phyloP scores from a whole-genome alignment of 1,284 basidiomycete species.

The Ganoderma sinense region DNA sequence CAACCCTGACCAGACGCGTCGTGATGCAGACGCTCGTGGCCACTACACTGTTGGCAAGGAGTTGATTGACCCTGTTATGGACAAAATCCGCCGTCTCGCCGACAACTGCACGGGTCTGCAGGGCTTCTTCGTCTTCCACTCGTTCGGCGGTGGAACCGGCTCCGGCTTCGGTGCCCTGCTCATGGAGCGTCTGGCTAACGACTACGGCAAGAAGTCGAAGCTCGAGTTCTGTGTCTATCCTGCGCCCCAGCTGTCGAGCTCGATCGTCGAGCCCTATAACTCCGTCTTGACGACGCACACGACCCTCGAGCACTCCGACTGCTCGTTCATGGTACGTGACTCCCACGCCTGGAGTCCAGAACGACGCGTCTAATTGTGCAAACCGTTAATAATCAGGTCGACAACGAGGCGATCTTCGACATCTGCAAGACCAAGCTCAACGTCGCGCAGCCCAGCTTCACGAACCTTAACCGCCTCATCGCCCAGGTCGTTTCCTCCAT shows the following conservation, averaged over 20 bases:
- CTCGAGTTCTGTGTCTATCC: conserved; percentile 99
- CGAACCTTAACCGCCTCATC: conserved; percentile 96
- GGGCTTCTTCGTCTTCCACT: conserved; percentile 99
- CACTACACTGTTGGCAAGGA: conserved; percentile 99
- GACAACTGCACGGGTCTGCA: conserved; percentile 99
- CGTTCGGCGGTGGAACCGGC: conserved; percentile 99
- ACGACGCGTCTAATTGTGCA: conserved; percentile 8
- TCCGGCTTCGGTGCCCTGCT: conserved; percentile 99
- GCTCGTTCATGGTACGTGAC: conserved; percentile 89
- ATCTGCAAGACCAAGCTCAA: conserved; percentile 97
- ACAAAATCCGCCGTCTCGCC: conserved; percentile 94
- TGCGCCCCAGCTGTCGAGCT: conserved; percentile 92
- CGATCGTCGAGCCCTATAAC: conserved; percentile 99
- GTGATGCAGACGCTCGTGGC: conserved; percentile 87
- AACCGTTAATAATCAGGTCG: conserved; percentile 57
- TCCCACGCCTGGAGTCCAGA: conserved; percentile 1
- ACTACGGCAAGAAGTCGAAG: conserved; percentile 99
- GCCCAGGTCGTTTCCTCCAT: conserved; percentile 98
- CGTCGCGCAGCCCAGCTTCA: conserved; percentile 89
- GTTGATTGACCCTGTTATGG: conserved; percentile 92
- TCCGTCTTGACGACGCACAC: conserved; percentile 99
- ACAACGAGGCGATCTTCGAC: conserved; percentile 99
- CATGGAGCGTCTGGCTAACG: conserved; percentile 94
- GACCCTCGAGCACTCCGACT: conserved; percentile 98
- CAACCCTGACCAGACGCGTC: conserved; percentile 22